Evolutionary conservation across 2,329 filamentous ascomycete genomes (phyloP).

Genomic region (Fusarium musae): DNA sequence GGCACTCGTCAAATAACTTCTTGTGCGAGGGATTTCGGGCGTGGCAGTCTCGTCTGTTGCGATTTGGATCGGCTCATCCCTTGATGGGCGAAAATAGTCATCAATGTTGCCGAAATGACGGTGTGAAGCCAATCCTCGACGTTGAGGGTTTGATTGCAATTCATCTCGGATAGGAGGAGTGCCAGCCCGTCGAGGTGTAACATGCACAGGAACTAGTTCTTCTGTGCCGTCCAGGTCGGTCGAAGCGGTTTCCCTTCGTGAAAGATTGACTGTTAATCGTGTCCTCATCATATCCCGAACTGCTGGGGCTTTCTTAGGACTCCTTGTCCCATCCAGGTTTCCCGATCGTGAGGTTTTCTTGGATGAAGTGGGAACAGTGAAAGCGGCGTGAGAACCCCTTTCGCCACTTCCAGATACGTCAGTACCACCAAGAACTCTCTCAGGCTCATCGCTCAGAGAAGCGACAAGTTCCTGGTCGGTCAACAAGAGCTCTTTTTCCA

Average conservation of each 20-base stretch:
- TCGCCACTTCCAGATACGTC: neutral
- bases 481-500: neutral
- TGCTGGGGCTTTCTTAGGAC: neutral
- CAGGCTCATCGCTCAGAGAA: conserved; percentile 18
- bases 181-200: conserved; percentile 32
- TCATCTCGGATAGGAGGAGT: conserved; percentile 2
- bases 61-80: conserved; percentile 47
- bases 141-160: neutral
- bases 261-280: conserved; percentile 47
- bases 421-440: conserved; percentile 1
- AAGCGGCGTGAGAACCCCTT: neutral
- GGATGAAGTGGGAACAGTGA: neutral
- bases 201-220: conserved; percentile 41
- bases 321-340: neutral
- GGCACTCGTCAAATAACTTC: conserved; percentile 3
- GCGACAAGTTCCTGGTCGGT: conserved; percentile 21
- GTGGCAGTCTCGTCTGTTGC: conserved; percentile 51
- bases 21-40: conserved; percentile 17
- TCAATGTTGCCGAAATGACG: conserved; percentile 44
- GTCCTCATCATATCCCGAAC: conserved; percentile 44
- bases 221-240: conserved; percentile 44
- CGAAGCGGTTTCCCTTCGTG: conserved; percentile 46
- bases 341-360: neutral
- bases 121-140: conserved; percentile 5
- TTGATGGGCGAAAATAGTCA: conserved; percentile 45